Percentiles rank a stretch among this genome's conserved stretches.
phyloP scores from a whole-genome alignment of 306 rosid genomes.

The Rosa chinensis region DNA sequence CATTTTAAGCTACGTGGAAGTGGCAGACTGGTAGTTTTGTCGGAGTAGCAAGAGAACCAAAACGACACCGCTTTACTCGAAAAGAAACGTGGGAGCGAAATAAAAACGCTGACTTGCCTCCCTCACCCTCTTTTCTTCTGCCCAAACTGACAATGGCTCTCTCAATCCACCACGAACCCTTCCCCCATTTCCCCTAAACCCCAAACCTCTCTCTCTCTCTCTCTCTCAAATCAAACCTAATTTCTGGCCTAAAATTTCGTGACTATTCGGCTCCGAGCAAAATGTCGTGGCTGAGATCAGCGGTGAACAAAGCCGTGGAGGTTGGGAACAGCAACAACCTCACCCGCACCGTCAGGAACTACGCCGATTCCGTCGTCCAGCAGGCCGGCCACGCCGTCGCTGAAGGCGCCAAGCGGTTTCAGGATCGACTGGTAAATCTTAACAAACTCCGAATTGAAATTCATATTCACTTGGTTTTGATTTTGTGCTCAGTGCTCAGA shows the following conservation, averaged over 20 bases:
- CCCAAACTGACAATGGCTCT: conserved; percentile 15
- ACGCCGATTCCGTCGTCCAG: conserved; percentile 94
- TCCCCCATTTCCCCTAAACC: conserved; percentile 17
- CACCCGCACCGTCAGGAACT: conserved; percentile 91
- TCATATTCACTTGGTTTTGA: background rate
- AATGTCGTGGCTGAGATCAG: conserved; percentile 94
- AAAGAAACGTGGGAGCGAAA: background rate
- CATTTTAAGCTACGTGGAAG: no score
- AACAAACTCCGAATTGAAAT: background rate
- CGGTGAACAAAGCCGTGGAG: conserved; percentile 94
- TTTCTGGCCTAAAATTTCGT: background rate
- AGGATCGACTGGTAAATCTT: conserved; percentile 78
- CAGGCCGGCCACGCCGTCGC: conserved; percentile 98
- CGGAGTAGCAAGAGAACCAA: background rate
- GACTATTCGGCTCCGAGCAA: conserved; percentile 8
- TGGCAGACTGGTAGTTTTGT: background rate
- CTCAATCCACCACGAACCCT: conserved; percentile 12
- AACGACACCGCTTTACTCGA: conserved; percentile 1
- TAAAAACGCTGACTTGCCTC: conserved; percentile 9
- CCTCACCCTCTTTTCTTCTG: background rate
- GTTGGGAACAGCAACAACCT: conserved; percentile 88
- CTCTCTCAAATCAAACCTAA: background rate
- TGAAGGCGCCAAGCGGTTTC: conserved; percentile 90
- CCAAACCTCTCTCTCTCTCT: conserved; percentile 10
- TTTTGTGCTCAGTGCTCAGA: background rate